Conservation (phyloP, 306 rosid species). For the Citrullus amarus region DNA sequence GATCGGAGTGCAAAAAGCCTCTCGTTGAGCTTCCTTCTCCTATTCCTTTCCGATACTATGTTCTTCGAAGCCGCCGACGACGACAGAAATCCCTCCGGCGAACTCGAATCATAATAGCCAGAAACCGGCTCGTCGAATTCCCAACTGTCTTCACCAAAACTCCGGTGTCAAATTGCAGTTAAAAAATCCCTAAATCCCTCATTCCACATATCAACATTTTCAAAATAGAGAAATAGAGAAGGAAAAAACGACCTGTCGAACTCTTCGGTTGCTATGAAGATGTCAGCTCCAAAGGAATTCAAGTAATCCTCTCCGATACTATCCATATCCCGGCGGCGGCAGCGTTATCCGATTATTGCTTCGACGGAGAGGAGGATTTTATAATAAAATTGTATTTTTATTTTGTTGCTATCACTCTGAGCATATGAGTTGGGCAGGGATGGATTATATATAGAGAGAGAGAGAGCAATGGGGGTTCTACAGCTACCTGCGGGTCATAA, state of each 20-base stretch:
- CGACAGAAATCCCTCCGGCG: slow-evolving; percentile 71
- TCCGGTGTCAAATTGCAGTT: neutral
- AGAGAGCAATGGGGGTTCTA: neutral
- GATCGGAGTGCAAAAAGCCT: slow-evolving; percentile 87
- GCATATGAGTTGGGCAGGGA: neutral
- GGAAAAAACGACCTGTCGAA: slow-evolving; percentile 44
- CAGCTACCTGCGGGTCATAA: neutral
- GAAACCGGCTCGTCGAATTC: slow-evolving; percentile 66
- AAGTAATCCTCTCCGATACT: slow-evolving; percentile 50
- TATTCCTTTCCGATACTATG: slow-evolving; percentile 74
- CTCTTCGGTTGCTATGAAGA: slow-evolving; percentile 60
- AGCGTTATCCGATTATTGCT: neutral
- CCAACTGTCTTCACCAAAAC: slow-evolving; percentile 36
- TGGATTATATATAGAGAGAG: neutral
- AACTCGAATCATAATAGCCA: slow-evolving; percentile 74
- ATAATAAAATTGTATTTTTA: neutral
- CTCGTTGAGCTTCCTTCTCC: slow-evolving; percentile 89
- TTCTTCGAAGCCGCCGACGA: slow-evolving; percentile 80
- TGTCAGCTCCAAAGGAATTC: slow-evolving; percentile 60
- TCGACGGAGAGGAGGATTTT: neutral
- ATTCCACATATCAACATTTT: neutral
- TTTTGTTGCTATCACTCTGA: neutral
- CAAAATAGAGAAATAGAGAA: neutral
- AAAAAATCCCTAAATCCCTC: neutral
- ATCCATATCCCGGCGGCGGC: slow-evolving; percentile 35